A percentile compares a stretch with the other conserved stretches of the same genome.
phyloP scores from a whole-genome alignment of 2,329 filamentous ascomycete genomes.

The Talaromyces islandicus region DNA sequence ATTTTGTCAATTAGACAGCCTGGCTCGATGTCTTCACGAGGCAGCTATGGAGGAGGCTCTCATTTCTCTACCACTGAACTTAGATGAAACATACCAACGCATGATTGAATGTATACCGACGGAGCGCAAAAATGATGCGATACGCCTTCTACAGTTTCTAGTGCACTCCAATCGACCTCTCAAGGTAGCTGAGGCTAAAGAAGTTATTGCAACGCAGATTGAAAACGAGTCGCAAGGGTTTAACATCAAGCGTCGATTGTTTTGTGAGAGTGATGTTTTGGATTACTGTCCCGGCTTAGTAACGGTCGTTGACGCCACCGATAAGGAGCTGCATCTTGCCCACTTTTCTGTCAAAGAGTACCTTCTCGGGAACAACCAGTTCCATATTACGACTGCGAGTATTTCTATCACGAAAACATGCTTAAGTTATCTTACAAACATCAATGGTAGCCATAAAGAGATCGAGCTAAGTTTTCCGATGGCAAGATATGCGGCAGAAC shows the following conservation, averaged over 20 bases:
- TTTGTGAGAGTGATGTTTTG: constrained; percentile 12
- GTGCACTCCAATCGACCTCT: constrained; percentile 20
- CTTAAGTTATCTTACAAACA: too few relatives aligned
- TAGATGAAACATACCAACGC: constrained; percentile 20
- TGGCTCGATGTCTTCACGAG: constrained; percentile 13
- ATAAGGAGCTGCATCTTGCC: constrained; percentile 12
- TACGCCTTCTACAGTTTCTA: constrained; percentile 21
- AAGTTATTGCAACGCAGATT: constrained; percentile 16
- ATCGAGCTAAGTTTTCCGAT: too few relatives aligned
- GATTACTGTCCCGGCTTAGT: constrained; percentile 16
- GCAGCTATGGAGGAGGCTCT: constrained; percentile 11
- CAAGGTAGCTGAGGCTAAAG: constrained; percentile 19
- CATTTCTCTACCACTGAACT: constrained; percentile 13
- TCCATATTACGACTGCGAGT: too few relatives aligned
- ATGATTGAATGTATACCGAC: constrained; percentile 19
- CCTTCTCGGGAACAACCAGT: neutral
- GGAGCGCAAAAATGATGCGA: constrained; percentile 14
- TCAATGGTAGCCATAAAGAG: too few relatives aligned
- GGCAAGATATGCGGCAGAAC: too few relatives aligned
- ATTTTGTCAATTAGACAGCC: constrained; percentile 15
- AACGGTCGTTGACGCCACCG: neutral
- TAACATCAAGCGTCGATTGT: constrained; percentile 13
- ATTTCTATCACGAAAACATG: too few relatives aligned
- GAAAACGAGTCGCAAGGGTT: neutral
- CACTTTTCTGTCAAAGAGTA: constrained; percentile 18